Base-by-base conservation (phyloP, 345 rosid species). In the Cardamine resedifolia region DNA sequence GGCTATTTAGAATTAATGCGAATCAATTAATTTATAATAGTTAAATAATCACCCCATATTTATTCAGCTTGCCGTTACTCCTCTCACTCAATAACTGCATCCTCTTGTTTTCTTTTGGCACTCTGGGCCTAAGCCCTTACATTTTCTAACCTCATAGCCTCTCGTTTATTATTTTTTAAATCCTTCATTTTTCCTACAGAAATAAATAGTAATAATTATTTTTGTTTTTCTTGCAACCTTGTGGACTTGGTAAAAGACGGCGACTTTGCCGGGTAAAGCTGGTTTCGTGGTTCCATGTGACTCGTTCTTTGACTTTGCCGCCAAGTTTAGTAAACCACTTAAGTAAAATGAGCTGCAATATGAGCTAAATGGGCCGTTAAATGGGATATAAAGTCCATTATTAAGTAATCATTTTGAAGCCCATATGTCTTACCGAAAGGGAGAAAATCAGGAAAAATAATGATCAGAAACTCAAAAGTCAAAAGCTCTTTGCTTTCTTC, bases 241-340 rank as follows among this genome's bases (percentile, higher is more conserved):
- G 65, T 65, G 43, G 72, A 60, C 63, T 68, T 75, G 78, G 78
- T 74, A 74, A 74, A 74, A 59, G 68, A 31, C 45, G 62, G 50
- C 69, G 63, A 66, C 27, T 50, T 68, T 41, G 73, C 64, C 68
- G 73, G 78, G 49, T 58, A 20, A 56, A 66, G 47, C 1, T 30
- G 27, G 66, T 58, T 48, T 65, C 21, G 60, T 58, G 49, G 72
- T 66, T 57, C 52, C 31, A 66, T 18, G 78, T 66, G 78, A 31
- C 31, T 65, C 10, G 31, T 23, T 45, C 28, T n/a, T 49, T 67
- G 8, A 33, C 78, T 74, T 74, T 66, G 61, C 61, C 55, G 55
- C 62, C 78, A 74, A 74, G 73, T 59, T 74, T 47, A 21, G 39
- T 64, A 52, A 23, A 20, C 48, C 33, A 30, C 61, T 7, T 27